Percentiles rank a stretch among this genome's conserved stretches.
Evolutionary conservation across 2,329 filamentous ascomycete species (phyloP).

Genomic region (Colletotrichum phormii): DNA sequence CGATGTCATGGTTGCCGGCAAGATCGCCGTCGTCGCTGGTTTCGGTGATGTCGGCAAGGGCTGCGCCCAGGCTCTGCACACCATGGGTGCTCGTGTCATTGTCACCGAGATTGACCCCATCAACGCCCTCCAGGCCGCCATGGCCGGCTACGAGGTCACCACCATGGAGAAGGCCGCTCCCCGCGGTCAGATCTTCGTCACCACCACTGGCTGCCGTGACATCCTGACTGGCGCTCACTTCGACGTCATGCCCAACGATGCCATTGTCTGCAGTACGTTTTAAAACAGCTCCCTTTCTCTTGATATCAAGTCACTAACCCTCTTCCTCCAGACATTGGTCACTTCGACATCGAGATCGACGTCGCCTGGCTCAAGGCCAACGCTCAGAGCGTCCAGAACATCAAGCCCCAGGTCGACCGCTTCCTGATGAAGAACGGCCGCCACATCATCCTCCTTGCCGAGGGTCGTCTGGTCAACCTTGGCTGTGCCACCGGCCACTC

Average conservation of each 20-base stretch:
- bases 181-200: conserved; percentile 97
- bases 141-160: conserved; percentile 95
- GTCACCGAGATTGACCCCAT: conserved; percentile 99
- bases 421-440: conserved; percentile 93
- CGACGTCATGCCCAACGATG: conserved; percentile 94
- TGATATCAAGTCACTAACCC: conserved; percentile 22
- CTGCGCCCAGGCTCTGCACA: conserved; percentile 93
- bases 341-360: conserved; percentile 99
- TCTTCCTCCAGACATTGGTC: conserved; percentile 82
- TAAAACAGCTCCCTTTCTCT: not conserved
- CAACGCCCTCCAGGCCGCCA: conserved; percentile 98
- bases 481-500: conserved; percentile 99
- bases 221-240: conserved; percentile 95
- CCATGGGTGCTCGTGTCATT: conserved; percentile 96
- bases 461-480: conserved; percentile 99
- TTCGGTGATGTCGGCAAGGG: conserved; percentile 99
- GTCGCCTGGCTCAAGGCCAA: conserved; percentile 99
- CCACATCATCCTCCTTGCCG: conserved; percentile 98
- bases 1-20: conserved; percentile 99
- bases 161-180: conserved; percentile 97
- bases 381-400: conserved; percentile 92
- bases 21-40: conserved; percentile 96
- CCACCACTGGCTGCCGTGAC: conserved; percentile 98
- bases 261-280: conserved; percentile 93
- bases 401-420: conserved; percentile 99